Percentiles rank a stretch among this genome's conserved stretches.
phyloP scores from a whole-genome alignment of 495 filamentous ascomycete genomes.

The Talaromyces stipitatus region DNA sequence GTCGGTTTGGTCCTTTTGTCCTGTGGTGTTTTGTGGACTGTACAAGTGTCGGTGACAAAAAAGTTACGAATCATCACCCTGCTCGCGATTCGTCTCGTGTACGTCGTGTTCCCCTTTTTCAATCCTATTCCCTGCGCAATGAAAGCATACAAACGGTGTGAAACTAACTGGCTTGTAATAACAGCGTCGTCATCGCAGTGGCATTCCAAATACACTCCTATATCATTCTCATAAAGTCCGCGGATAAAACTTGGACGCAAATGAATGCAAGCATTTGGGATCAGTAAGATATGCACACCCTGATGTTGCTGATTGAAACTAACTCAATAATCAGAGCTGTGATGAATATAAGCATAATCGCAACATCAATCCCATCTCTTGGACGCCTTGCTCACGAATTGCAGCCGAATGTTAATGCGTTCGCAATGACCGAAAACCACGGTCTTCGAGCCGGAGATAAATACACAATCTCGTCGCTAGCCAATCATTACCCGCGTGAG shows the following conservation, averaged over 20 bases:
- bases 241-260: conserved; percentile 14
- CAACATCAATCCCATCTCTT: conserved; percentile 27
- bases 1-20: conserved; percentile 15
- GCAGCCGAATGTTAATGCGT: conserved; percentile 11
- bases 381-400: conserved; percentile 30
- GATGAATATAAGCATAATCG: conserved; percentile 22
- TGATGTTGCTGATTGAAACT: neutral
- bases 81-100: conserved; percentile 18
- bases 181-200: conserved; percentile 14
- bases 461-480: conserved; percentile 13
- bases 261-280: conserved; percentile 19
- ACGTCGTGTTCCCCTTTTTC: conserved; percentile 2
- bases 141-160: too few relatives aligned
- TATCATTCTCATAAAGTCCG: conserved; percentile 5
- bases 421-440: conserved; percentile 24
- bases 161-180: too few relatives aligned
- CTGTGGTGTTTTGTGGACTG: conserved; percentile 15
- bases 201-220: conserved; percentile 14
- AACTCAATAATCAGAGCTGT: conserved; percentile 10
- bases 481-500: conserved; percentile 5
- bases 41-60: conserved; percentile 13
- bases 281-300: conserved; percentile 11
- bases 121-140: neutral
- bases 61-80: conserved; percentile 14
- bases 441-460: conserved; percentile 3